Conservation (phyloP, 2,329 filamentous ascomycete genomes). For the Setomelanomma holmii region DNA sequence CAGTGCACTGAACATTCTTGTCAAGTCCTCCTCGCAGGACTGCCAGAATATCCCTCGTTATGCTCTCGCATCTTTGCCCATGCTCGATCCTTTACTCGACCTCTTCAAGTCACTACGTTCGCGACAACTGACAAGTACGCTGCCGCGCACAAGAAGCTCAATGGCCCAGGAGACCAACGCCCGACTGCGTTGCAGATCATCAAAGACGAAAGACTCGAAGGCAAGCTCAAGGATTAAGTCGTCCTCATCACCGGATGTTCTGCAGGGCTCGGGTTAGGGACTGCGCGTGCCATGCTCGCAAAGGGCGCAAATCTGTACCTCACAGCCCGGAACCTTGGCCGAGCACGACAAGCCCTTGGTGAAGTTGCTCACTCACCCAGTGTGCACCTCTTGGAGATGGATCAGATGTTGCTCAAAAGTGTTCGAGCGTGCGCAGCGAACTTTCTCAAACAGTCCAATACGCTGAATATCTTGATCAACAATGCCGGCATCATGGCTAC, state of each 20-base stretch:
- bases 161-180: slow-evolving; percentile 48
- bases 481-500: slow-evolving; percentile 38
- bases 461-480: slow-evolving; percentile 26
- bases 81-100: no score
- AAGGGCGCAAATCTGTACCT: background rate
- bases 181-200: slow-evolving; percentile 51
- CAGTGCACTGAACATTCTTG: no score
- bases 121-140: no score
- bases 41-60: no score
- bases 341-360: background rate
- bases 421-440: slow-evolving; percentile 12
- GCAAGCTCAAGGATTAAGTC: background rate
- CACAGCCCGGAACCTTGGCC: background rate
- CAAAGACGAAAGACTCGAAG: slow-evolving; percentile 37
- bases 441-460: slow-evolving; percentile 13
- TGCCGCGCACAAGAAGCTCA: background rate
- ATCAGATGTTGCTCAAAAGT: background rate
- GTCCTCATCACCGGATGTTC: background rate
- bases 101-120: no score
- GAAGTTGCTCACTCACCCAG: background rate
- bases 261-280: slow-evolving; percentile 3
- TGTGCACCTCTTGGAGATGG: background rate
- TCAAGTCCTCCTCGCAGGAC: no score
- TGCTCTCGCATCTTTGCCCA: no score
- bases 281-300: background rate